phyloP scores from a whole-genome alignment of 768 basidiomycete species.

The Leucocoprinus sp. region DNA sequence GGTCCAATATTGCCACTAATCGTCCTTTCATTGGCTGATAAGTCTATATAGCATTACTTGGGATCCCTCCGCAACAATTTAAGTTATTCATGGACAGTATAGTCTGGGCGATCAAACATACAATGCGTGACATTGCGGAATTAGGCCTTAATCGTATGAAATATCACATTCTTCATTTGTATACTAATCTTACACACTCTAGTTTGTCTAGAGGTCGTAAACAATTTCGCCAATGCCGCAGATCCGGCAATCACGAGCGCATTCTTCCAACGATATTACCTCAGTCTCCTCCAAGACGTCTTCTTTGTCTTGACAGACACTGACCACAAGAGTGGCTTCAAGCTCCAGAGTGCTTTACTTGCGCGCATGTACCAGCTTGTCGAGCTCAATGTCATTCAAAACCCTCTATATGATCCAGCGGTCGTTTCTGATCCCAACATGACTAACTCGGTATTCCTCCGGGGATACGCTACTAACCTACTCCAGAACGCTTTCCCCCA shows the following conservation, averaged over 20 bases:
- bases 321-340: constrained; percentile 99
- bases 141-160: constrained; percentile 69
- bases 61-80: constrained; percentile 86
- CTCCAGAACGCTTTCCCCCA: constrained; percentile 89
- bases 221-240: constrained; percentile 79
- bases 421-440: constrained; percentile 61
- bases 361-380: constrained; percentile 92
- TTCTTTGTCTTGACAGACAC: constrained; percentile 97
- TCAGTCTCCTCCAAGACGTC: constrained; percentile 88
- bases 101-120: constrained; percentile 99
- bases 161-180: constrained; percentile 1
- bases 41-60: constrained; percentile 56
- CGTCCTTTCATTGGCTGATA: constrained; percentile 5
- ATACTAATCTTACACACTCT: constrained; percentile 6
- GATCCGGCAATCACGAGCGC: constrained; percentile 74
- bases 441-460: constrained; percentile 73
- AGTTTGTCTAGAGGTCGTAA: constrained; percentile 92
- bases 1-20: constrained; percentile 39
- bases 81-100: constrained; percentile 98
- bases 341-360: constrained; percentile 87
- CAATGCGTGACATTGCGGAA: constrained; percentile 96
- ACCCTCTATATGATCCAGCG: constrained; percentile 78
- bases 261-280: constrained; percentile 96
- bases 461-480: constrained; percentile 80
- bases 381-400: constrained; percentile 64